Base-by-base conservation (phyloP, 805 yeast species). In the Ogataea kodamae region DNA sequence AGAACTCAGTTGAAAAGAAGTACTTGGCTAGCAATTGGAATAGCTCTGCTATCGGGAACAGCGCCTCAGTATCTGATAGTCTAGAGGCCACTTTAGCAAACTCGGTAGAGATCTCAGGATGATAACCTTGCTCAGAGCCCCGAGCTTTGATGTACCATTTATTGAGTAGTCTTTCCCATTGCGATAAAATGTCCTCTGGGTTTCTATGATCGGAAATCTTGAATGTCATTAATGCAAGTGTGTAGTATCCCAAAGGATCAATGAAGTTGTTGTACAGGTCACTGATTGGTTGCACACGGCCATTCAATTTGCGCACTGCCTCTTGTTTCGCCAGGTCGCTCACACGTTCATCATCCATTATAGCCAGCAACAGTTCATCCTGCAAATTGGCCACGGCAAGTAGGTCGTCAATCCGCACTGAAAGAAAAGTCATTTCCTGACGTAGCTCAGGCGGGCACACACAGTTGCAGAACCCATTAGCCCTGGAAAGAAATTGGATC, bases 401-500 rank as follows among this genome's bases (percentile, higher is more conserved):
- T 32, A 84, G 72, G 51, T 88, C 95, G 45, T 78, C 81, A 22
- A 89, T 81, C 48, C 72, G 66, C 8, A 77, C 67, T 1, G 86
- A 70, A 37, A 90, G 64, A 48, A 76, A 78, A 18, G 80, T 75
- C 72, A 87, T 80, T 41, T 78, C 77, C 49, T 84, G 94, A 46
- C 90, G 72, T 51, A 80, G 70, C 39, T 70, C 74, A 18, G 90
- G 85, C 16, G 90, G 82, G 42, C 88, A 77, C 27, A 74, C 78
- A 57, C 95, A 82, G 53, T 86, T 85, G 57, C 95, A 83, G 64
- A 86, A 88, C 3, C 96, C 96, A 57, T 82, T 83, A 1, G 97
- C 97, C 46, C 97, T 73, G 1, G 97, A 85, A 35, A 92, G 66
- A 54, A 74, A 87, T 59, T 89, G 96, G 26, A 90, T 81, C 55